Base-by-base conservation (phyloP, 768 basidiomycete genomes). In the Tricholoma matsutake region DNA sequence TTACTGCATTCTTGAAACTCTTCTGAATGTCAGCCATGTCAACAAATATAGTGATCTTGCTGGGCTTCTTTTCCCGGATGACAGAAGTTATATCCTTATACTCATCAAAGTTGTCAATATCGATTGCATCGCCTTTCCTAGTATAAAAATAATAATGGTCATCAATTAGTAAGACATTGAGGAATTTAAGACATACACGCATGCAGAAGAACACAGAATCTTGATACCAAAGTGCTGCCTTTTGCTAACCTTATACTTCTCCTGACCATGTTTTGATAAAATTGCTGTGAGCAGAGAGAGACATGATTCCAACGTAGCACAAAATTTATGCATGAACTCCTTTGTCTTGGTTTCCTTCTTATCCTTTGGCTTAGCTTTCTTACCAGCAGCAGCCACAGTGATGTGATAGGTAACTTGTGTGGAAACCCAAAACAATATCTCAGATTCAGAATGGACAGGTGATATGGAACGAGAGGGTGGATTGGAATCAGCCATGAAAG, bases 51-150 rank as follows among this genome's bases (percentile, higher is more conserved):
- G 43, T 61, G 54, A 68, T 28, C 52, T 64, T 67, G 2, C 54
- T 45, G 4, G 66, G 62, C 29, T 56, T 13, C 14, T 57, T 52
- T 18, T 57, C 56, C 14, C 61, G 18, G 9, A 67, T 49, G 25
- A 61, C 52, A 25, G 31, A 18, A 4, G 60, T 63, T 10, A 68
- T 18, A 11, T 63, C 54, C 29, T 61, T 22, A 52, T 60, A 68
- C 18, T 68, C 64, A 28, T 35, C 13, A 14, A 64, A 37, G 16
- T 56, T 55, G 13, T 68, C 61, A 20, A 68, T 35, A 52, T 68
- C 61, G 11, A 68, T 39, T 4, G 67, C 62, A 56, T 67, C 64
- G n/a, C 60, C 61, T 65, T 68, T 67, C 7, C 67, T 68, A 45
- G n/a, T n/a, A n/a, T n/a, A n/a, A n/a, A n/a, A n/a, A n/a, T n/a